Conservation (phyloP, 164 flowering plant species). For the Chloranthus sessilifolius region DNA sequence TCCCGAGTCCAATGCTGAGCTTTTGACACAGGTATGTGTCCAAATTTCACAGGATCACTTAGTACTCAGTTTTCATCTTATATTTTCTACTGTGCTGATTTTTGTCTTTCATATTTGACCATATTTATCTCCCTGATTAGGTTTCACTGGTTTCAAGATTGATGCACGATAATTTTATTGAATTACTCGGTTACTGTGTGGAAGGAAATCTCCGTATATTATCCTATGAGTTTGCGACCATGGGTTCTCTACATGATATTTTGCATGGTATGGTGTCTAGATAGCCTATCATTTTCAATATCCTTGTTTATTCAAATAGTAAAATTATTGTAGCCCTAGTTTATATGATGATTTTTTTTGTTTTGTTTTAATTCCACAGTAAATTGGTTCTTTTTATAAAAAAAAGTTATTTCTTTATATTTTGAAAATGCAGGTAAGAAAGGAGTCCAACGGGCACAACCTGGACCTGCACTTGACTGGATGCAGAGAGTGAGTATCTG, state of each 20-base stretch:
- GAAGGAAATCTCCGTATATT: constrained; percentile 85
- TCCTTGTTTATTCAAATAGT: too few relatives aligned
- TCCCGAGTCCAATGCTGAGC: constrained; percentile 74
- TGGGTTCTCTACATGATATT: constrained; percentile 96
- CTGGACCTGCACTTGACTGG: constrained; percentile 96
- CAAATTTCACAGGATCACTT: not conserved
- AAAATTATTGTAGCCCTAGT: too few relatives aligned
- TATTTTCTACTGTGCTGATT: not conserved
- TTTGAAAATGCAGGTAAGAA: constrained; percentile 57
- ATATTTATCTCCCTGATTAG: constrained; percentile 22
- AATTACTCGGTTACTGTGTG: constrained; percentile 85
- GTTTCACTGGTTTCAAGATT: constrained; percentile 79
- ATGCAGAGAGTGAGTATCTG: constrained; percentile 88
- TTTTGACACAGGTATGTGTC: constrained; percentile 75
- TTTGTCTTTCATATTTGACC: not conserved
- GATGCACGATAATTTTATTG: constrained; percentile 84
- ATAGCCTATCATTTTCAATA: too few relatives aligned
- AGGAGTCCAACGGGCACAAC: constrained; percentile 99
- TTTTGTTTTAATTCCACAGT: too few relatives aligned
- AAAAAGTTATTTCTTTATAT: not conserved
- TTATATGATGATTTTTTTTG: too few relatives aligned
- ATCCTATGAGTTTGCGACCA: constrained; percentile 87
- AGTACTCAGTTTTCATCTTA: not conserved
- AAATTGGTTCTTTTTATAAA: too few relatives aligned
- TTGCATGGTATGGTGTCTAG: constrained; percentile 65